These are phyloP conservation scores for Termitomyces sp. DNA, from an alignment of 1,284 basidiomycete species.

Conservation along the genomic window DNA sequence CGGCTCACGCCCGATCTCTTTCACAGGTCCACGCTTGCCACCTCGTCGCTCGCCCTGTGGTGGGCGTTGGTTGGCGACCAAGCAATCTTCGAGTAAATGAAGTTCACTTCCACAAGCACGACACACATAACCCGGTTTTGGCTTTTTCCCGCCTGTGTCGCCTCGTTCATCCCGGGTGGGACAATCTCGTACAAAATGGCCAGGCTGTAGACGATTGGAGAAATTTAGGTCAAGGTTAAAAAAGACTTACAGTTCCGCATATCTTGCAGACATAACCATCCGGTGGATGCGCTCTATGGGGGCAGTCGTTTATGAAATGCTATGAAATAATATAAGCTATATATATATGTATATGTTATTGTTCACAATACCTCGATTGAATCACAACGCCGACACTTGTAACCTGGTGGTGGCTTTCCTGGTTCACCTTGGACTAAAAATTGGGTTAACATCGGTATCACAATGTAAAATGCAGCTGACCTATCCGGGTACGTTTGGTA, in stretches of 20 bases:
- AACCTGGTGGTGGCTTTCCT: conserved; percentile 61
- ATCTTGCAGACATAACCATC: conserved; percentile 85
- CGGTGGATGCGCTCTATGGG: conserved; percentile 67
- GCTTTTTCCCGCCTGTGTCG: conserved; percentile 75
- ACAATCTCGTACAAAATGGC: conserved; percentile 84
- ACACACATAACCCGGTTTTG: conserved; percentile 80
- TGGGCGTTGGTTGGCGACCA: conserved; percentile 50
- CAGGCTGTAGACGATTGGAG: conserved; percentile 42
- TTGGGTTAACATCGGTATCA: conserved; percentile 1
- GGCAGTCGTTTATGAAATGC: conserved; percentile 77
- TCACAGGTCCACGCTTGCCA: conserved; percentile 57
- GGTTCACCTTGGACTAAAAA: conserved; percentile 37
- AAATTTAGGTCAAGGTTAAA: conserved; percentile 1
- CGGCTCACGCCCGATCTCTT: conserved; percentile 72
- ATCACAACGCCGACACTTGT: conserved; percentile 75
- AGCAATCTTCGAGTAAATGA: conserved; percentile 85
- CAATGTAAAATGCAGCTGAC: conserved; percentile 30
- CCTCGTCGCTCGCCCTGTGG: conserved; percentile 35
- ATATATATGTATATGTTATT: background rate
- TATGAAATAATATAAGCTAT: conserved; percentile 25
- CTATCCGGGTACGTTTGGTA: conserved; percentile 50
- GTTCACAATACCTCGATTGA: conserved; percentile 55
- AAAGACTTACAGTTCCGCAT: conserved; percentile 52
- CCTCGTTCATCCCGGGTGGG: conserved; percentile 70
- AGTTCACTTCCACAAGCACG: conserved; percentile 80